Evolutionary conservation across 2,329 filamentous ascomycete genomes (phyloP), one percentile per base, ranked within the genome.

Genomic region (Chaetomium globosum): DNA sequence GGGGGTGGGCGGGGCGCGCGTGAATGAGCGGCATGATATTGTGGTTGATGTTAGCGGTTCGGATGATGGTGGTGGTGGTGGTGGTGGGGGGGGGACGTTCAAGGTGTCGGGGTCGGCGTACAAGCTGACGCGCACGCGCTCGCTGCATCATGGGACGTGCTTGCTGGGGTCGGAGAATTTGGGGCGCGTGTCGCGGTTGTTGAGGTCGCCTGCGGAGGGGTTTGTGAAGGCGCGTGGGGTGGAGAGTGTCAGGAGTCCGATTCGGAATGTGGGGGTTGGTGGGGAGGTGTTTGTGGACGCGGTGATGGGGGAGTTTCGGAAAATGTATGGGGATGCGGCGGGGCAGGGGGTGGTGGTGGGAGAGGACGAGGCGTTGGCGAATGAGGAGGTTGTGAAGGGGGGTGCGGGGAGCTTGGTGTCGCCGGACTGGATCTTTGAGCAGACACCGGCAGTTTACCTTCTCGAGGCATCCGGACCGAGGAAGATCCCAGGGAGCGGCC

Each of bases 21-120:
- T 98, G 70, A 99, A 98, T 75, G 87, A 89, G 75, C 85, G 95
- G 19, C 94, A 99, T 75, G 95, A 99, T 75, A 97, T 99, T 71
- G 92, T 98, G 28, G 81, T 96, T 31, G 68, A 71, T 48, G 26
- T 65, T 16, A 49, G 19, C 7, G 8, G 2, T 16, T 9, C 4
- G 1, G 54, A 19, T 28, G 7, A 6, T 4, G 12, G 26, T 3
- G n/a, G 13, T 19, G n/a, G 31, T 1, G 13, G 5, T 2, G 26
- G 13, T 5, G 16, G 8, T 23, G n/a, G 26, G 1, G 13, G 12
- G 5, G 26, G 23, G 5, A 66, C 64, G 8, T 66, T 61, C 61
- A 69, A 69, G 52, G 56, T 69, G 5, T 69, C 68, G 3, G 95
- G 95, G 1, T 97, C 93, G 0, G 95, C 95, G 12, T 99, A 96